These are phyloP conservation scores for Helichrysum umbraculigerum DNA, from an alignment of 129 eudicot genomes.

Conservation along the genomic window DNA sequence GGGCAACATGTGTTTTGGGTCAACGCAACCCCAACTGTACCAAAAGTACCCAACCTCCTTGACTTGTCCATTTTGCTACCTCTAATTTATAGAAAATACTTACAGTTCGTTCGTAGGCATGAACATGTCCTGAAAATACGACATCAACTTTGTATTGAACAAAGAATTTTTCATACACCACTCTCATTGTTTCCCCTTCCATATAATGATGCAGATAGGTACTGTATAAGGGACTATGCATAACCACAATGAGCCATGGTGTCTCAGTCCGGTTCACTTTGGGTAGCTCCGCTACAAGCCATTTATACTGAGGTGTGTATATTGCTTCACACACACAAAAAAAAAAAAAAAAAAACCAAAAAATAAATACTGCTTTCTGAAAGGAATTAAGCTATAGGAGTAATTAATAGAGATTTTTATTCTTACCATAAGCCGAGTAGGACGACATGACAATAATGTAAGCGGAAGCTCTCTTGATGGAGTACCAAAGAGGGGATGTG, in stretches of 20 bases:
- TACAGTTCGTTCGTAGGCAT: slow-evolving; percentile 94
- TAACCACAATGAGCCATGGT: slow-evolving; percentile 93
- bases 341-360: not conserved
- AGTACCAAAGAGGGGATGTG: slow-evolving; percentile 89
- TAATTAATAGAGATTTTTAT: not conserved
- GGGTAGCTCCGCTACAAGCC: slow-evolving; percentile 70
- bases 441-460: slow-evolving; percentile 89
- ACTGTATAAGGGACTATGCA: slow-evolving; percentile 83
- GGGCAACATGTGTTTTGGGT: not conserved
- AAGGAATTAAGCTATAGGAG: not conserved
- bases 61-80: no score
- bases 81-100: slow-evolving; percentile 24
- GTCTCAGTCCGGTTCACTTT: slow-evolving; percentile 87
- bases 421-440: slow-evolving; percentile 86
- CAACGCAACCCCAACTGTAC: not conserved
- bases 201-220: slow-evolving; percentile 78
- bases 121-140: slow-evolving; percentile 95
- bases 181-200: slow-evolving; percentile 99
- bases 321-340: slow-evolving; percentile 46
- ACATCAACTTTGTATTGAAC: slow-evolving; percentile 86
- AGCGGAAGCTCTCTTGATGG: slow-evolving; percentile 92
- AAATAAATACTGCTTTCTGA: not conserved
- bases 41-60: not conserved
- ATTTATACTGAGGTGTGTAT: slow-evolving; percentile 86
- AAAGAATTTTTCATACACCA: slow-evolving; percentile 67